Evolutionary conservation across 257 asterid genomes (phyloP), one percentile per base, ranked within the genome.

Genomic region (Gentiana straminea): DNA sequence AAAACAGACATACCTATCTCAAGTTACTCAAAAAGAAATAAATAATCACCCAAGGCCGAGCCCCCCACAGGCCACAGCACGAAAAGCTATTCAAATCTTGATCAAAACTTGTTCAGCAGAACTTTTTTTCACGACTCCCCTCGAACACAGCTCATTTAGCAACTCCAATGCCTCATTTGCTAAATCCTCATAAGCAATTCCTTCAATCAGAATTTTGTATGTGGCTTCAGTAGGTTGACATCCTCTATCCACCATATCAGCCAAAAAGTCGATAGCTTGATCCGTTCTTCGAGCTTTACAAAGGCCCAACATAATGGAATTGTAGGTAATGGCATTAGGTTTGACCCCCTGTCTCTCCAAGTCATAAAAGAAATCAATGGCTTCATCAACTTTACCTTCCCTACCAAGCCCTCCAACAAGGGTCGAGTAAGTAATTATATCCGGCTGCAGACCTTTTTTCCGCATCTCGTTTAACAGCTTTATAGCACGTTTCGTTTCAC

Each of bases 191-290:
- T 73, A 61, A 41, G 89, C 89, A 9, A 85, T 61, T 39, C 97
- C 95, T 73, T 85, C 88, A 33, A 85, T 72, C 67, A 89, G 70
- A 59, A 89, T 89, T 12, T 84, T 85, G 72, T 85, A 89, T 4
- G 91, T 81, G 37, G 94, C 73, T 72, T 85, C 94, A 55, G 81
- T 82, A 60, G 97, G 97, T 67, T 81, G 83, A 77, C 94, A 83
- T 60, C 91, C 94, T 71, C 74, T 81, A 2, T 81, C 70, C 49
- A 89, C 84, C 97, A 89, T 85, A 58, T 41, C 62, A 38, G 58
- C 84, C 75, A 83, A 76, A 62, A 81, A 78, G 70, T 90, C 94
- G 3, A 90, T 86, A 0, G 98, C 98, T 13, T 81, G 94, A 61
- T 69, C 86, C 0, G 94, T 82, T 68, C 79, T 76, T 11, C 86